phyloP scores from a whole-genome alignment of 2,329 filamentous ascomycete species.

The Karstenula rhodostoma region DNA sequence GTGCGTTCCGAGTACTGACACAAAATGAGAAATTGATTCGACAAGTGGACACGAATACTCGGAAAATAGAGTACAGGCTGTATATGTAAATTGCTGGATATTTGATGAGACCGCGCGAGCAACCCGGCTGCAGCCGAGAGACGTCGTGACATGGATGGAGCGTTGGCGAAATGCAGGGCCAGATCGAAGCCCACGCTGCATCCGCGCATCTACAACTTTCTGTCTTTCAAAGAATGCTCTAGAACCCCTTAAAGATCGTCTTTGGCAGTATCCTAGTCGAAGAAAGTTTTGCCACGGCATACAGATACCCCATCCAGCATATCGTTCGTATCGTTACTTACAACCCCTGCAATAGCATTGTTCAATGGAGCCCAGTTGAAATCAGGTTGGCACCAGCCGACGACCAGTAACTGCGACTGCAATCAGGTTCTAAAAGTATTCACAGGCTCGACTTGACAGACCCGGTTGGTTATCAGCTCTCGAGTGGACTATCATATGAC shows the following conservation, averaged over 20 bases:
- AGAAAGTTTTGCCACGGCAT: neutral
- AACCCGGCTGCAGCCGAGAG: conserved; percentile 38
- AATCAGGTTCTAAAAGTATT: neutral
- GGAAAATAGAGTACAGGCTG: conserved; percentile 40
- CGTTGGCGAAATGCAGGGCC: conserved; percentile 28
- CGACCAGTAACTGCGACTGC: neutral
- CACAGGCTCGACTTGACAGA: neutral
- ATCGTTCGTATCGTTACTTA: neutral
- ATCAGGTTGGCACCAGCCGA: neutral
- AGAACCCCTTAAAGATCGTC: conserved; percentile 27
- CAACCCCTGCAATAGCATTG: neutral
- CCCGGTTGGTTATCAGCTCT: neutral
- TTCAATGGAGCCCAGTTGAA: neutral
- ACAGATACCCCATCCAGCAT: neutral
- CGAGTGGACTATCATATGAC: neutral
- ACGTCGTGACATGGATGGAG: conserved; percentile 28
- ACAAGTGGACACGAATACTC: conserved; percentile 24
- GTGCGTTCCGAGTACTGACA: conserved; percentile 11
- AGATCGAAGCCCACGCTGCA: conserved; percentile 17
- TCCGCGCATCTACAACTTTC: conserved; percentile 22
- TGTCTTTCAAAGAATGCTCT: conserved; percentile 20
- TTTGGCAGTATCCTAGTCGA: neutral
- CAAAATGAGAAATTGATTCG: conserved; percentile 29
- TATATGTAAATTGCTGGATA: conserved; percentile 45
- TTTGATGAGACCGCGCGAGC: conserved; percentile 39